Percentiles rank a stretch among this genome's conserved stretches.
Conservation (phyloP, 805 yeast species). For the Cyberlindnera petersonii region DNA sequence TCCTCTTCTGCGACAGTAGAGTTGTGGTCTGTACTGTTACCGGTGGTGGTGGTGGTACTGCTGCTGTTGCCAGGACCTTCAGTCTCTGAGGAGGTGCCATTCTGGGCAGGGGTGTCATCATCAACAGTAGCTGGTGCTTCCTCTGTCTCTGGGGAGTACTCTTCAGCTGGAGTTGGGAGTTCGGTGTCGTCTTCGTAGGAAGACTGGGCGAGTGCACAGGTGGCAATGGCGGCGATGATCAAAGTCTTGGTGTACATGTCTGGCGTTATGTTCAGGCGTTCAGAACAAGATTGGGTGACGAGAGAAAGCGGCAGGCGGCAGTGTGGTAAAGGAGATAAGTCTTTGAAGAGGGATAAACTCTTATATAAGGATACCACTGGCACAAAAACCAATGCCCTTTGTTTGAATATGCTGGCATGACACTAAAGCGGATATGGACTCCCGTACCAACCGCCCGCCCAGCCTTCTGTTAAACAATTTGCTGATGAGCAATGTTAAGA, state of each 20-base stretch:
- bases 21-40: slow-evolving; percentile 9
- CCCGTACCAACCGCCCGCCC: not conserved
- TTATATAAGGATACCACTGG: no score
- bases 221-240: slow-evolving; percentile 13
- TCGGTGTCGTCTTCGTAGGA: slow-evolving; percentile 11
- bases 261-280: not conserved
- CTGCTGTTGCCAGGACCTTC: slow-evolving; percentile 4
- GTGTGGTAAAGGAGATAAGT: no score
- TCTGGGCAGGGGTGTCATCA: slow-evolving; percentile 4
- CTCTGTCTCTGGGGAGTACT: slow-evolving; percentile 4
- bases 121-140: slow-evolving; percentile 7
- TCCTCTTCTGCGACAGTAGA: slow-evolving; percentile 11
- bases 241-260: slow-evolving; percentile 18
- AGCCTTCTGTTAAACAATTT: no score
- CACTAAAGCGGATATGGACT: slow-evolving; percentile 2
- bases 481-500: no score
- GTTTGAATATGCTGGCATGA: no score
- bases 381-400: not conserved
- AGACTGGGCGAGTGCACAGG: slow-evolving; percentile 27
- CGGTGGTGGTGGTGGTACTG: slow-evolving; percentile 1
- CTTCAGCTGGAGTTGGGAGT: slow-evolving; percentile 6
- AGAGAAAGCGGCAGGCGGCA: not conserved
- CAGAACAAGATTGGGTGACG: not conserved
- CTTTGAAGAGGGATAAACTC: no score
- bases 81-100: slow-evolving; percentile 5